Conservation (phyloP, 176 grass and related monocot species). For the Lolium multiflorum region DNA sequence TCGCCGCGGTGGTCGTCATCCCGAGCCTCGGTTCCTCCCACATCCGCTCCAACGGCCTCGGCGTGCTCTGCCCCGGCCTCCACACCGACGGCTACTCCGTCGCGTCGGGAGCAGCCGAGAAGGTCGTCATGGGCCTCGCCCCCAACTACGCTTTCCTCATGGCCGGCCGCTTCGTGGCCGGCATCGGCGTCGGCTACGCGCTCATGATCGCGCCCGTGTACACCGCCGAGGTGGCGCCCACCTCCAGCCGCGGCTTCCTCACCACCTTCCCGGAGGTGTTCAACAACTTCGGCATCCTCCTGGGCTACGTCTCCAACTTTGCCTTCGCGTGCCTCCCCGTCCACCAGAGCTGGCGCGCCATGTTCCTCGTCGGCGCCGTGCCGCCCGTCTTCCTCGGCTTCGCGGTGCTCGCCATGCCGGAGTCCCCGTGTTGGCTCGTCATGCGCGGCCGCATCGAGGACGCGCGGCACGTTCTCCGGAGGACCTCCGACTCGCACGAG, state of each 20-base stretch:
- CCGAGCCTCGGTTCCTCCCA: slow-evolving; percentile 41
- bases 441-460: slow-evolving; percentile 85
- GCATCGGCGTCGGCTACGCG: slow-evolving; percentile 82
- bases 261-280: slow-evolving; percentile 89
- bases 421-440: slow-evolving; percentile 92
- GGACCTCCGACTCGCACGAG: slow-evolving; percentile 62
- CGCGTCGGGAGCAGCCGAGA: slow-evolving; percentile 7
- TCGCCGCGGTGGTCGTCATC: slow-evolving; percentile 45
- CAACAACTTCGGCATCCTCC: slow-evolving; percentile 83
- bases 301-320: slow-evolving; percentile 94
- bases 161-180: slow-evolving; percentile 82
- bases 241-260: slow-evolving; percentile 77
- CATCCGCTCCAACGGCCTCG: slow-evolving; percentile 43
- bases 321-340: slow-evolving; percentile 78
- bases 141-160: slow-evolving; percentile 77
- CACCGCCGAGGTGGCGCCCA: slow-evolving; percentile 85
- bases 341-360: slow-evolving; percentile 79
- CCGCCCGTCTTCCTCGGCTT: slow-evolving; percentile 77
- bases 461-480: slow-evolving; percentile 63
- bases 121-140: slow-evolving; percentile 73
- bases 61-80: slow-evolving; percentile 38
- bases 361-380: slow-evolving; percentile 84
- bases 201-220: slow-evolving; percentile 88
- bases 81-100: slow-evolving; percentile 4
- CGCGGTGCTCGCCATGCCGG: slow-evolving; percentile 88